Conservation (phyloP, 1,284 basidiomycete genomes). For the Entoloma clypeatum region DNA sequence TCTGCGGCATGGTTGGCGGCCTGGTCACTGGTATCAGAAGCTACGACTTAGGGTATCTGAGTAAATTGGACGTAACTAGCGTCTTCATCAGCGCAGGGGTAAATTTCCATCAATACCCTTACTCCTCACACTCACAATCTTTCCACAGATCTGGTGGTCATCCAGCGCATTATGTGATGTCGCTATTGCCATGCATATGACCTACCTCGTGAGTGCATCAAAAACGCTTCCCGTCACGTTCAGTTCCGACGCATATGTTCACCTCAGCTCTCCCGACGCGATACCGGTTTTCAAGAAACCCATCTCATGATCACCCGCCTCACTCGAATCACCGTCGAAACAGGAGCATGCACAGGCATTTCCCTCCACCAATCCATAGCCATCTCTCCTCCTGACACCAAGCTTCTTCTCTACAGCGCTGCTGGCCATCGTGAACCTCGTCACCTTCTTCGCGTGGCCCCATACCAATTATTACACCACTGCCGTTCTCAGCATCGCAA, state of each 20-base stretch:
- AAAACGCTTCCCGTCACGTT: neutral
- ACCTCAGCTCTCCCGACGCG: constrained; percentile 20
- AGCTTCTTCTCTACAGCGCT: constrained; percentile 18
- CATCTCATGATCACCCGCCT: constrained; percentile 18
- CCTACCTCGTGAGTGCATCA: constrained; percentile 18
- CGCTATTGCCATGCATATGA: constrained; percentile 21
- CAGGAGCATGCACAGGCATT: constrained; percentile 21
- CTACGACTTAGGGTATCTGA: constrained; percentile 18
- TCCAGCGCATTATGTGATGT: constrained; percentile 22
- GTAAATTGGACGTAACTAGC: constrained; percentile 16
- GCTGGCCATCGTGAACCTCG: constrained; percentile 24
- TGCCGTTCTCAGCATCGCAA: constrained; percentile 26
- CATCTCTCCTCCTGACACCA: neutral
- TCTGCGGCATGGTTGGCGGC: constrained; percentile 16
- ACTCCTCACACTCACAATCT: neutral
- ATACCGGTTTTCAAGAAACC: constrained; percentile 20
- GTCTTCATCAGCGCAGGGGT: constrained; percentile 23
- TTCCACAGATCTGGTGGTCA: constrained; percentile 23
- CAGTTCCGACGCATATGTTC: neutral
- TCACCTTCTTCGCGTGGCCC: constrained; percentile 24
- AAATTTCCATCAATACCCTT: constrained; percentile 3
- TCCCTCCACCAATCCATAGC: neutral
- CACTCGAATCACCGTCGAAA: constrained; percentile 23
- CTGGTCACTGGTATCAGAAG: constrained; percentile 21
- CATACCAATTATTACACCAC: constrained; percentile 24